phyloP scores from a whole-genome alignment of 768 basidiomycete genomes.

The Suillus plorans region DNA sequence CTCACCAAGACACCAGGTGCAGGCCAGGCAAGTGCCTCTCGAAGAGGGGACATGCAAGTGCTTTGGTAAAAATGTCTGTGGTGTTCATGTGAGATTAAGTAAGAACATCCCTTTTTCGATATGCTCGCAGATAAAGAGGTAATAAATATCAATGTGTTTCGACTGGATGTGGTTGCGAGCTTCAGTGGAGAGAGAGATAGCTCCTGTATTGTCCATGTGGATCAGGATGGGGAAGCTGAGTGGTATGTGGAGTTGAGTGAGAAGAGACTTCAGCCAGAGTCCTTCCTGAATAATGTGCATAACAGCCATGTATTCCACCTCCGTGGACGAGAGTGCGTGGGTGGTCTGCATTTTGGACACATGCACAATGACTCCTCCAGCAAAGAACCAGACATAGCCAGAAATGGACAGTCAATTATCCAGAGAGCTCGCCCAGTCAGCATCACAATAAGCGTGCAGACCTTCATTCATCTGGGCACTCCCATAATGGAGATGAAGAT shows the following conservation, averaged over 20 bases:
- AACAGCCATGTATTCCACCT: conserved; percentile 27
- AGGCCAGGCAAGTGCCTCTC: no score
- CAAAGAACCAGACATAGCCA: background rate
- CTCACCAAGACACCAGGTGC: no score
- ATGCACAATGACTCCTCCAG: background rate
- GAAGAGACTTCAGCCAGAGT: background rate
- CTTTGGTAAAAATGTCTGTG: background rate
- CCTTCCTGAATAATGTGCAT: background rate
- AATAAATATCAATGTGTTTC: background rate
- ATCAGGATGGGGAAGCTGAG: background rate
- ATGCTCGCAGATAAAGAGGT: background rate
- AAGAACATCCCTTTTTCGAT: background rate
- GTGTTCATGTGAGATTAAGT: background rate
- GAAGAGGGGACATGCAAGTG: background rate
- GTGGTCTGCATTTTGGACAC: conserved; percentile 16
- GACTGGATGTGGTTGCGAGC: background rate
- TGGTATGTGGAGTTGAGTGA: background rate
- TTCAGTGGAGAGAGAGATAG: no score
- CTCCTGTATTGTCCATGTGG: background rate
- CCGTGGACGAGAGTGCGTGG: conserved; percentile 18
- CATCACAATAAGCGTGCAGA: background rate
- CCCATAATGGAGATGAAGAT: background rate
- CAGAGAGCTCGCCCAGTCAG: background rate
- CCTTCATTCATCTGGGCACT: background rate
- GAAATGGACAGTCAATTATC: background rate